A percentile compares a stretch with the other conserved stretches of the same genome.
Conservation (phyloP, 352 stramenopile species). For the Globisporangium alternatum region DNA sequence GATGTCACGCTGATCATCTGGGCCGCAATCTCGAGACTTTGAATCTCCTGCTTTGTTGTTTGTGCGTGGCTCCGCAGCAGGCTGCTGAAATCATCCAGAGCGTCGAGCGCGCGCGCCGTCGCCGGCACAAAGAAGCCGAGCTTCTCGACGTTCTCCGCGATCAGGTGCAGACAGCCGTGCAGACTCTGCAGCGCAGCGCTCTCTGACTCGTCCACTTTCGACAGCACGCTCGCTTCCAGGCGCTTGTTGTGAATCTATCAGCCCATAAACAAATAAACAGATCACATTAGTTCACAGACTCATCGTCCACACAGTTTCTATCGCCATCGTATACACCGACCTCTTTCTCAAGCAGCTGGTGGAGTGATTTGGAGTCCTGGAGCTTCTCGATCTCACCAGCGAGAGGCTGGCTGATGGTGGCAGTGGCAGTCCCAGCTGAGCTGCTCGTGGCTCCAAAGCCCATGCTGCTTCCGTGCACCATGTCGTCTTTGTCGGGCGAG, state of each 20-base stretch:
- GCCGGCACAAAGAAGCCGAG: conserved; percentile 48
- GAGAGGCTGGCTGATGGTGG: background rate
- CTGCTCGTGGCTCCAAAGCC: background rate
- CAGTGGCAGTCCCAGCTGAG: background rate
- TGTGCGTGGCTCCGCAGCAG: conserved; percentile 49
- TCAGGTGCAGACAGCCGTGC: conserved; percentile 37
- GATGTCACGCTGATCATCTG: conserved; percentile 57
- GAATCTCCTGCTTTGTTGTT: conserved; percentile 57
- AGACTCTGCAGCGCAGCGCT: conserved; percentile 35
- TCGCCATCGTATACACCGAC: conserved; percentile 6
- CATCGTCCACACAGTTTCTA: background rate
- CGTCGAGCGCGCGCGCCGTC: conserved; percentile 38
- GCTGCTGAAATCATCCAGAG: conserved; percentile 56
- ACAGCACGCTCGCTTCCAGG: conserved; percentile 25
- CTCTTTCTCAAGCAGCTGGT: conserved; percentile 39
- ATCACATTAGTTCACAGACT: background rate
- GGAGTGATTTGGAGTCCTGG: conserved; percentile 31
- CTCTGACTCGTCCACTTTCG: conserved; percentile 34
- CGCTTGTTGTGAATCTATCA: conserved; percentile 34
- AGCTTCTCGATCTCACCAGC: conserved; percentile 27
- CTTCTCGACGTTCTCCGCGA: conserved; percentile 40
- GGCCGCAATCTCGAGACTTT: conserved; percentile 60
- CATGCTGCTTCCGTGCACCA: background rate
- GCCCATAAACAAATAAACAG: background rate
- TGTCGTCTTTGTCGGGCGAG: conserved; percentile 29